Conservation (phyloP, 2,329 filamentous ascomycete species). For the Thelonectria blattea region DNA sequence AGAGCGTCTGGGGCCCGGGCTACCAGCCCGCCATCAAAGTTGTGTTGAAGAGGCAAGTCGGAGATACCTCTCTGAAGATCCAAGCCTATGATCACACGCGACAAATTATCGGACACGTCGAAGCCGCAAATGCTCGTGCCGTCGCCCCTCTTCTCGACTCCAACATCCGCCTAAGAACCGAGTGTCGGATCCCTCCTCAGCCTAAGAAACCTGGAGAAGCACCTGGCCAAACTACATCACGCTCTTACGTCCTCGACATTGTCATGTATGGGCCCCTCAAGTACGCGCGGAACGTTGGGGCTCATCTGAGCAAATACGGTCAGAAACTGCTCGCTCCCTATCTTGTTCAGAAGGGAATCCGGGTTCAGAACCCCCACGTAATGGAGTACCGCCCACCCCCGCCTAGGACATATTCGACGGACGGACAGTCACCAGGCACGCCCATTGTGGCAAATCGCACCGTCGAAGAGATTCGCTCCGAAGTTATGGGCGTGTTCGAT, state of each 20-base stretch:
- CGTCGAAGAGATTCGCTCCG: conserved; percentile 83
- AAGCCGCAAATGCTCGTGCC: conserved; percentile 68
- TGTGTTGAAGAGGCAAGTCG: conserved; percentile 64
- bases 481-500: conserved; percentile 88
- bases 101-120: conserved; percentile 77
- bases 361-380: conserved; percentile 79
- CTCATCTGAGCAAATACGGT: conserved; percentile 66
- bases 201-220: conserved; percentile 68
- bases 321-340: conserved; percentile 72
- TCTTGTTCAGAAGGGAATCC: conserved; percentile 70
- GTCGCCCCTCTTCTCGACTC: conserved; percentile 78
- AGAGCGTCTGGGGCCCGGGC: conserved; percentile 61
- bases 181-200: conserved; percentile 73
- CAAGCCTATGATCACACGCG: conserved; percentile 75
- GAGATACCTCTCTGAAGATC: conserved; percentile 65
- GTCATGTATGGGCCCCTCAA: conserved; percentile 81
- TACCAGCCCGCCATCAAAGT: conserved; percentile 80
- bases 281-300: conserved; percentile 69
- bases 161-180: conserved; percentile 68
- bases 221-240: conserved; percentile 66
- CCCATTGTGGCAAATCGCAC: conserved; percentile 60
- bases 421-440: conserved; percentile 36
- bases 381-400: conserved; percentile 53
- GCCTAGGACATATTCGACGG: conserved; percentile 42
- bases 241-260: conserved; percentile 68